Conservation (phyloP, 176 grass and related monocot species). For the Thalia dealbata region DNA sequence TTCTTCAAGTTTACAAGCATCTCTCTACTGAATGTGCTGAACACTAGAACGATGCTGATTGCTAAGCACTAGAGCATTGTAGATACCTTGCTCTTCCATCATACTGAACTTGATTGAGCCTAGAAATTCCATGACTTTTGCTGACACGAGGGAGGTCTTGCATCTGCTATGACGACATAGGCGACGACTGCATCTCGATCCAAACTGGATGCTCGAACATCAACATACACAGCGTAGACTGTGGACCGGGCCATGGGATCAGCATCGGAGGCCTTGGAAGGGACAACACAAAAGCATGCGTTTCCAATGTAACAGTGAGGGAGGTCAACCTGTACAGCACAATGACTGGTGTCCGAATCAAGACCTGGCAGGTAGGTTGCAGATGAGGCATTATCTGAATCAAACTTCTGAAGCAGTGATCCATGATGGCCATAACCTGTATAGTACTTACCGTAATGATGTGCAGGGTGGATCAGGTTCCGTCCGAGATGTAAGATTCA, state of each 20-base stretch:
- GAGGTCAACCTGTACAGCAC: conserved; percentile 79
- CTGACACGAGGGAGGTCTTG: conserved; percentile 2
- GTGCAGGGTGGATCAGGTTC: conserved; percentile 10
- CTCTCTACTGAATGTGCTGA: no score
- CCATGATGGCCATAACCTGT: no score
- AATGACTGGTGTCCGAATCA: conserved; percentile 89
- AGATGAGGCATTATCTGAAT: no score
- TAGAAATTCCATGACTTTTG: background rate
- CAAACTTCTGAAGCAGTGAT: no score
- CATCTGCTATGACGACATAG: conserved; percentile 30
- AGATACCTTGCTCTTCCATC: background rate
- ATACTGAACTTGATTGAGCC: background rate
- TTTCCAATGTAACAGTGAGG: conserved; percentile 89
- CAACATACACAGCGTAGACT: conserved; percentile 83
- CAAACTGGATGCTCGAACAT: conserved; percentile 90
- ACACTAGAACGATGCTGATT: no score
- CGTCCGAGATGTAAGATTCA: background rate
- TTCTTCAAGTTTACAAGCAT: no score
- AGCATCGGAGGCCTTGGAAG: conserved; percentile 90
- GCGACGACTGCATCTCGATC: conserved; percentile 90
- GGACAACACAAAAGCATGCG: conserved; percentile 94
- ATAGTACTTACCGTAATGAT: no score
- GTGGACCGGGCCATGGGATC: conserved; percentile 95
- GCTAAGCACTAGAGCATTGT: background rate
- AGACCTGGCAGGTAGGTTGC: conserved; percentile 99